Conservation (phyloP, 306 rosid genomes). For the Malus fusca region DNA sequence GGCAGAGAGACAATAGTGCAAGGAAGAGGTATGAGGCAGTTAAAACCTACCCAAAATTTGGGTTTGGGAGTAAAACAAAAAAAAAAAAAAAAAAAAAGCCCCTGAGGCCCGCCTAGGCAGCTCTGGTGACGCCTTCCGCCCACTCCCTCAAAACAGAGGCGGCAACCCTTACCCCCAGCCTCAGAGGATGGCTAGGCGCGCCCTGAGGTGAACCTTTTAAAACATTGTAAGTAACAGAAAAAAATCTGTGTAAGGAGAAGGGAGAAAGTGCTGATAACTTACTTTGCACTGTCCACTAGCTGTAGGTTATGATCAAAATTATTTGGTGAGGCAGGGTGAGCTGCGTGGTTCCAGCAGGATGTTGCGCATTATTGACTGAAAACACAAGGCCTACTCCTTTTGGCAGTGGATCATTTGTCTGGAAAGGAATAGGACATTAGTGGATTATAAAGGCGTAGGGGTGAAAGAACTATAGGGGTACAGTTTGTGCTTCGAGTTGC, state of each 20-base stretch:
- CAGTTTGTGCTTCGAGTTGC: background rate
- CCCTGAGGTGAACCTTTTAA: too few relatives aligned
- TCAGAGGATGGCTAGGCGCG: too few relatives aligned
- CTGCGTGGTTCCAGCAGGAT: background rate
- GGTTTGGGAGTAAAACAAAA: too few relatives aligned
- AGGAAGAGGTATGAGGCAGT: too few relatives aligned
- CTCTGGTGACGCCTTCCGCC: too few relatives aligned
- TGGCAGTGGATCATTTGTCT: background rate
- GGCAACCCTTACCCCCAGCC: too few relatives aligned
- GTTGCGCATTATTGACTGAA: background rate
- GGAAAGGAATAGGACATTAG: background rate
- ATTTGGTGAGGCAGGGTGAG: background rate
- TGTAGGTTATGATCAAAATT: too few relatives aligned
- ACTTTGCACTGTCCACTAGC: background rate
- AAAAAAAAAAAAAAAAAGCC: too few relatives aligned
- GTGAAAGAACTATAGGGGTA: background rate
- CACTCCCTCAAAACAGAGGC: too few relatives aligned
- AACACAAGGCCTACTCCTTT: background rate
- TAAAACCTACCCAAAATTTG: too few relatives aligned
- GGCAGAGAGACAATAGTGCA: too few relatives aligned
- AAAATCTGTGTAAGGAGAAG: background rate
- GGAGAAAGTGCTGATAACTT: background rate
- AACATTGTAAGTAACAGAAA: background rate
- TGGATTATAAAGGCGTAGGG: background rate
- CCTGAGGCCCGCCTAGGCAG: too few relatives aligned